A percentile compares a stretch with the other conserved stretches of the same genome.
phyloP scores from a whole-genome alignment of 2,329 filamentous ascomycete species.

The Fusarium sp. region DNA sequence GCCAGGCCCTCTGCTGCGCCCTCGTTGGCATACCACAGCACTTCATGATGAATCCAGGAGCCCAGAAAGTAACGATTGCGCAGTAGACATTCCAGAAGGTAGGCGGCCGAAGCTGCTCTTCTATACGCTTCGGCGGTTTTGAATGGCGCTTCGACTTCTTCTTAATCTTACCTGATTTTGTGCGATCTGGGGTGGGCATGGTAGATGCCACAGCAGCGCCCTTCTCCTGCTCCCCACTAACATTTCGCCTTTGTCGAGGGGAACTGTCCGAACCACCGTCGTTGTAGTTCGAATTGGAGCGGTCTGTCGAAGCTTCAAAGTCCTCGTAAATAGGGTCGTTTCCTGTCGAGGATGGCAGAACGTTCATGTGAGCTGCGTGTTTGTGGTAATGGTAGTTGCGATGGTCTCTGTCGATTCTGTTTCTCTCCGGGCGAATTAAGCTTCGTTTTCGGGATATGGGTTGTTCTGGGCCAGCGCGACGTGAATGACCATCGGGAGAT shows the following conservation, averaged over 20 bases:
- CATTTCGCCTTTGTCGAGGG: constrained; percentile 52
- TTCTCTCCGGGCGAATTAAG: constrained; percentile 88
- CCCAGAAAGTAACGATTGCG: constrained; percentile 93
- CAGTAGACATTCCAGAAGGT: constrained; percentile 98
- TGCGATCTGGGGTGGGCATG: constrained; percentile 53
- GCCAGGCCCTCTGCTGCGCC: constrained; percentile 91
- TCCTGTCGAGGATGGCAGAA: constrained; percentile 90
- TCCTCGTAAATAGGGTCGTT: constrained; percentile 90
- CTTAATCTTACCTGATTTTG: constrained; percentile 71
- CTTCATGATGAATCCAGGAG: constrained; percentile 82
- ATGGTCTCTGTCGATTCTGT: constrained; percentile 85
- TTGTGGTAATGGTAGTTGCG: constrained; percentile 97
- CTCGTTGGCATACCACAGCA: constrained; percentile 89
- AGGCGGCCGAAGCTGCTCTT: constrained; percentile 78
- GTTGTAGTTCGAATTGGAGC: constrained; percentile 60
- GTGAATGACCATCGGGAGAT: constrained; percentile 48
- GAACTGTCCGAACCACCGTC: constrained; percentile 61
- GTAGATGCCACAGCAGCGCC: constrained; percentile 42
- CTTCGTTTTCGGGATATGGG: constrained; percentile 79
- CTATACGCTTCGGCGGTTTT: constrained; percentile 63
- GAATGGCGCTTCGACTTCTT: constrained; percentile 62
- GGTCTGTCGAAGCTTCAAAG: constrained; percentile 72
- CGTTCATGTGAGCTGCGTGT: constrained; percentile 92
- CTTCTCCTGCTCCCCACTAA: constrained; percentile 51
- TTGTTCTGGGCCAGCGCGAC: constrained; percentile 47